Conservation (phyloP, 768 basidiomycete genomes). For the Lyophyllum semitale region DNA sequence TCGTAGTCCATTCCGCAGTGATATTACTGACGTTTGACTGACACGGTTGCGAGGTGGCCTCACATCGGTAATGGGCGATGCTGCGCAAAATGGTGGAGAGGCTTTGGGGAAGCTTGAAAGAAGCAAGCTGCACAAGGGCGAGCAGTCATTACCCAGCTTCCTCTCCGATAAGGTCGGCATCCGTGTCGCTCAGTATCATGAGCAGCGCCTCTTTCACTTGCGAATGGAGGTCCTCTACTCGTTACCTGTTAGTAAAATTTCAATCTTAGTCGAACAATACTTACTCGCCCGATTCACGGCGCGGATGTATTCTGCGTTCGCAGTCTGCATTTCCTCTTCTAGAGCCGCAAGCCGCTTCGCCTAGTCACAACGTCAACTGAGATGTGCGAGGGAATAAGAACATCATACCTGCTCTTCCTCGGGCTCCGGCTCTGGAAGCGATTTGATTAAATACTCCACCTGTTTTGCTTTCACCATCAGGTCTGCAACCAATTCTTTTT, state of each 20-base stretch:
- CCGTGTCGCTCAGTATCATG: conserved; percentile 57
- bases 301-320: conserved; percentile 73
- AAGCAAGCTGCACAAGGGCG: too few relatives aligned
- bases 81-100: too few relatives aligned
- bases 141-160: neutral
- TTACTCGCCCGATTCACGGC: conserved; percentile 78
- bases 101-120: too few relatives aligned
- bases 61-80: too few relatives aligned
- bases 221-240: conserved; percentile 56
- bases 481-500: conserved; percentile 82
- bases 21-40: too few relatives aligned
- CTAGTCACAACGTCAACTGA: conserved; percentile 32
- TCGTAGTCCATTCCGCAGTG: too few relatives aligned
- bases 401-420: conserved; percentile 72
- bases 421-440: conserved; percentile 75
- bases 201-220: conserved; percentile 63
- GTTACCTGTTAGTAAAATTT: neutral
- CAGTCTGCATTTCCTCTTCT: conserved; percentile 69
- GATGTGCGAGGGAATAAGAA: neutral
- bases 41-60: too few relatives aligned
- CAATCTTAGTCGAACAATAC: conserved; percentile 26
- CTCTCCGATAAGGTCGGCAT: conserved; percentile 26
- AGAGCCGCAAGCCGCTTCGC: conserved; percentile 66
- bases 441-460: conserved; percentile 81
- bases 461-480: conserved; percentile 88